Evolutionary conservation across 805 yeast genomes (phyloP), one percentile per base, ranked within the genome.

Genomic region (Saturnispora gosingensis): DNA sequence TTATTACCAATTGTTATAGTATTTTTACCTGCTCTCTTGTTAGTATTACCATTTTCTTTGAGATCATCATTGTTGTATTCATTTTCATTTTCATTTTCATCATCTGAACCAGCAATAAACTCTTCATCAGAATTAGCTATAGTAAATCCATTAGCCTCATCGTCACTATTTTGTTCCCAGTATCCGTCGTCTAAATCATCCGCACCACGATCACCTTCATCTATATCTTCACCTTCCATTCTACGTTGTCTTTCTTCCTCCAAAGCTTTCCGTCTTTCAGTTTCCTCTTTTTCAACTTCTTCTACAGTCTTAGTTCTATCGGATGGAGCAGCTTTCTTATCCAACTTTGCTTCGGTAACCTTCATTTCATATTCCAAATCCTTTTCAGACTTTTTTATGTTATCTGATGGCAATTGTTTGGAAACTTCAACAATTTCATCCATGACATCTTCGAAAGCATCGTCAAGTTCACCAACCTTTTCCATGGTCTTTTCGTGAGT

Each of bases 271-370:
- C 74, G 70, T 58, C 75, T 78, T n/a, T 79, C 84, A 18, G 73
- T 75, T 58, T 76, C 77, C 61, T 85, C 91, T 39, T 72, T 69
- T 45, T 69, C 71, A 11, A 84, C 50, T 64, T 86, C 93, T 65
- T 85, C 89, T 2, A 76, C 82, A 1, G 93, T 85, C 63, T 85
- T 84, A 2, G 91, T 84, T 68, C 90, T 75, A 51, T 85, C 91
- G 22, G 90, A 81, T 32, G 93, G 93, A 2, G 76, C 89, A 10
- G 93, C 83, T 62, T 90, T 75, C 66, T 81, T 80, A 54, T 86
- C 93, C 60, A 82, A 71, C 2, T 80, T 77, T 54, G 85, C 73
- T 61, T 81, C 84, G 56, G 80, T 75, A 18, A 85, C 85, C 58
- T 80, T 78, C 60, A 72, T 72, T 60, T 84, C 89, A 64, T 86